Evolutionary conservation across 179 eudicot genomes (phyloP), one percentile per base, ranked within the genome.

Genomic region (Camellia oleifera): DNA sequence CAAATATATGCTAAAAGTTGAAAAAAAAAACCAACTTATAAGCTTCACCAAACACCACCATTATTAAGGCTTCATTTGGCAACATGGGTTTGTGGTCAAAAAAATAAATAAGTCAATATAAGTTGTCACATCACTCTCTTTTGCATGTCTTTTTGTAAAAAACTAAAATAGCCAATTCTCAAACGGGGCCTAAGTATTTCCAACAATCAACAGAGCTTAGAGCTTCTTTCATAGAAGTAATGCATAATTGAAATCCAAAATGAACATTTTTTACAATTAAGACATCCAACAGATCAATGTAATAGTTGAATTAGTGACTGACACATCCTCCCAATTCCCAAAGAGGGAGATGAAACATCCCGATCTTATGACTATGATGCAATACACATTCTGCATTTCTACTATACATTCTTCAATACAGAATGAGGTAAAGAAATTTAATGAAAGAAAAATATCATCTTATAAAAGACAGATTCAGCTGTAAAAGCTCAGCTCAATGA

Each of bases 401-500:
- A 67, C 17, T 42, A 17, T 42, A 17, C 4, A 54, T 26, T 26
- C 32, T 26, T 26, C 32, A 26, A 26, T 26, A 26, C 32, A 26
- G 32, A 26, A 26, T 26, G 32, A 26, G 32, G 32, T 53, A 54
- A 20, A 52, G 13, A 65, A 65, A 7, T 58, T 20, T 48, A 69
- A 13, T n/a, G 53, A 32, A 72, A 67, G 61, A 40, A 20, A 56
- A 26, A 57, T 14, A 66, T 26, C 67, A 45, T 68, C 44, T 75
- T 48, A 76, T 77, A 8, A 63, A 50, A 76, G 8, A 48, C 26
- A 52, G 14, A 8, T 20, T 18, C n/a, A 50, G 72, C 46, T n/a
- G 75, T 50, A 65, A 70, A 60, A 9, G 64, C 20, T 23, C 23
- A 77, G 66, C 46, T 14, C 61, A 78, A 7, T 78, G 69, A 72